Base-by-base conservation (phyloP, 176 grass and related monocot genomes). In the Microstegium vimineum region DNA sequence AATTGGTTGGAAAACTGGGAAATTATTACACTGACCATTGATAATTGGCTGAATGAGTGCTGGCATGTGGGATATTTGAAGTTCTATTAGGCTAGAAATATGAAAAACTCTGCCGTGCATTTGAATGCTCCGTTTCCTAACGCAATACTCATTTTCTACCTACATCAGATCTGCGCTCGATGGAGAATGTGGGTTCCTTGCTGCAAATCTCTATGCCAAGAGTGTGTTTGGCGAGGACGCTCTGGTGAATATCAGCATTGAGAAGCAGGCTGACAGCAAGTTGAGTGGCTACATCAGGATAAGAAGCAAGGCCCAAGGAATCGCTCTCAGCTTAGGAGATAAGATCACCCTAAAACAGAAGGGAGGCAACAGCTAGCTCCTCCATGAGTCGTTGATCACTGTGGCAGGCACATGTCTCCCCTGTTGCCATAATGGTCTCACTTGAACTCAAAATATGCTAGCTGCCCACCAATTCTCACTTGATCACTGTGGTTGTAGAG, bases 331-430 rank as follows among this genome's bases (percentile, higher is more conserved):
- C 80, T 69, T 93, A 77, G 91, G 91, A 61, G 91, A 93, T 76
- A 93, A 90, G 85, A 93, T 93, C 69, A 93, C 91, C 78, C 81
- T 93, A 73, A 93, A 93, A 79, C 91, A 93, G 77, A 93, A 93
- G 82, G 91, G 87, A 8, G 76, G 84, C 10, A 88, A 64, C 52
- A 76, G 67, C 66, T 90, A 82, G 72, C 81, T 40, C 66, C 68
- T 35, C 64, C 32, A 20, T 16, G 62, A 79, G 18, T 33, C 1
- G 54, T 40, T 40, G 62, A 32, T 62, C 11, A 76, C 60, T 5
- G 20, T 62, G 66, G 32, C 65, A 38, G 38, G 61, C 23, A 16
- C n/a, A 74, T 74, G 41, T 86, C 36, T 20, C 63, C 37, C 42
- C 25, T 25, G 26, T 42, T 70, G 38, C 35, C 28, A 57, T 51